phyloP scores from a whole-genome alignment of 2,329 filamentous ascomycete genomes.

The Diaporthe australafricana region DNA sequence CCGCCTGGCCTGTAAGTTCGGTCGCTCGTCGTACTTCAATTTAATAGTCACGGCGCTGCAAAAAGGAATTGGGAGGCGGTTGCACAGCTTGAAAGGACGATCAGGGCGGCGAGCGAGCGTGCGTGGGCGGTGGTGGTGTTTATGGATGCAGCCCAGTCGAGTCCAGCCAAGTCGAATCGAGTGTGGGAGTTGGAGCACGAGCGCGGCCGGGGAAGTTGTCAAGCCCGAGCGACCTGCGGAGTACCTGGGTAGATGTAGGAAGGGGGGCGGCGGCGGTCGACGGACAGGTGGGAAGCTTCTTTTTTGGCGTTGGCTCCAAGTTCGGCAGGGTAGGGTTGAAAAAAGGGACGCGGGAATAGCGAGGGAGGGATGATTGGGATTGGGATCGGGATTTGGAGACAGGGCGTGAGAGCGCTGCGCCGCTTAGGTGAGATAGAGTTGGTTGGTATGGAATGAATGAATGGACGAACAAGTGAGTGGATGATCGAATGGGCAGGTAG shows the following conservation, averaged over 20 bases:
- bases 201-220: conserved; percentile 24
- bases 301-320: conserved; percentile 10
- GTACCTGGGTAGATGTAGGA: conserved; percentile 23
- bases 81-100: background rate
- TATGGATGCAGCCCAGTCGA: background rate
- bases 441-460: conserved; percentile 17
- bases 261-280: conserved; percentile 4
- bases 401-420: conserved; percentile 7
- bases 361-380: conserved; percentile 19
- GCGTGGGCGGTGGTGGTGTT: background rate
- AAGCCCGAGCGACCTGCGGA: conserved; percentile 24
- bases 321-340: conserved; percentile 5
- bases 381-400: conserved; percentile 4
- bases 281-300: conserved; percentile 25
- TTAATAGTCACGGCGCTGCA: background rate
- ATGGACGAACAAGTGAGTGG: background rate
- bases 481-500: background rate
- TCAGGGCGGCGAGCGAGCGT: conserved; percentile 4
- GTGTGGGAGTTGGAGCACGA: conserved; percentile 6
- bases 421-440: conserved; percentile 12
- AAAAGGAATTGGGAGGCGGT: background rate
- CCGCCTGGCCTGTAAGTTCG: conserved; percentile 34
- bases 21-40: conserved; percentile 15
- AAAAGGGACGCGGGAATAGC: conserved; percentile 28
- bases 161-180: conserved; percentile 1